Percentiles rank a stretch among this genome's conserved stretches.
These are phyloP conservation scores for Diplodia mutila DNA, from an alignment of 2,329 filamentous ascomycete genomes.

Conservation along the genomic window DNA sequence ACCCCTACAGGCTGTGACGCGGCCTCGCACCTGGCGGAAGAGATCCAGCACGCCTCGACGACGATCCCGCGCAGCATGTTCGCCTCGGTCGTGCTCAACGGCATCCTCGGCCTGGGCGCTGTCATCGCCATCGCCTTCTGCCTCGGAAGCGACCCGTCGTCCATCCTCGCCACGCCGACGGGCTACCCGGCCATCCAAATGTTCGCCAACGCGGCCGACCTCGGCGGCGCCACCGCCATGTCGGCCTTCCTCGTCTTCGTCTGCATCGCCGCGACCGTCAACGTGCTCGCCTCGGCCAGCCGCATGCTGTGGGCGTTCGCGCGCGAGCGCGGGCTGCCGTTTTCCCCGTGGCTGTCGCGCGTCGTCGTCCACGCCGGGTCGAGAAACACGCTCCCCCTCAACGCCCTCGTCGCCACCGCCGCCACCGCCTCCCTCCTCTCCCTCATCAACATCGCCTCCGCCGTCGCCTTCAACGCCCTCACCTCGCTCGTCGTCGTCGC, in stretches of 20 bases:
- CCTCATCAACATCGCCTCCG: slow-evolving; percentile 58
- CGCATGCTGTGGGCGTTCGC: slow-evolving; percentile 50
- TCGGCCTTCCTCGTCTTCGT: slow-evolving; percentile 47
- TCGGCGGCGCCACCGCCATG: slow-evolving; percentile 52
- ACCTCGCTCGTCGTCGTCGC: slow-evolving; percentile 14
- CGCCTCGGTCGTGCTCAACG: slow-evolving; percentile 46
- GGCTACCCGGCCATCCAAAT: slow-evolving; percentile 53
- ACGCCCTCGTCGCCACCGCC: slow-evolving; percentile 31
- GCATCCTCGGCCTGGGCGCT: slow-evolving; percentile 46
- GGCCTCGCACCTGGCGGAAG: slow-evolving; percentile 33
- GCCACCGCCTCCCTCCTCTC: slow-evolving; percentile 45
- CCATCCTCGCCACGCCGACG: slow-evolving; percentile 32
- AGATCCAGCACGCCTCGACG: slow-evolving; percentile 39
- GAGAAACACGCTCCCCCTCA: slow-evolving; percentile 35
- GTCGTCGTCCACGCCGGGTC: too few relatives aligned
- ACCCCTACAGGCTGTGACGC: slow-evolving; percentile 3
- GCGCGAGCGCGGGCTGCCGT: slow-evolving; percentile 49
- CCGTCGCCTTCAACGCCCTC: slow-evolving; percentile 24
- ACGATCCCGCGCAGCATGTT: slow-evolving; percentile 48
- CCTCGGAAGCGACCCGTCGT: slow-evolving; percentile 36
- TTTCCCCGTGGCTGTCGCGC: slow-evolving; percentile 36
- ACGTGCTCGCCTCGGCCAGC: slow-evolving; percentile 45
- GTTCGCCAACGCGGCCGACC: slow-evolving; percentile 43
- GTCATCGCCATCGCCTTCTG: slow-evolving; percentile 47
- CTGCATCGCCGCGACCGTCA: slow-evolving; percentile 47